Conservation (phyloP, 345 rosid species). For the Dimocarpus longan region DNA sequence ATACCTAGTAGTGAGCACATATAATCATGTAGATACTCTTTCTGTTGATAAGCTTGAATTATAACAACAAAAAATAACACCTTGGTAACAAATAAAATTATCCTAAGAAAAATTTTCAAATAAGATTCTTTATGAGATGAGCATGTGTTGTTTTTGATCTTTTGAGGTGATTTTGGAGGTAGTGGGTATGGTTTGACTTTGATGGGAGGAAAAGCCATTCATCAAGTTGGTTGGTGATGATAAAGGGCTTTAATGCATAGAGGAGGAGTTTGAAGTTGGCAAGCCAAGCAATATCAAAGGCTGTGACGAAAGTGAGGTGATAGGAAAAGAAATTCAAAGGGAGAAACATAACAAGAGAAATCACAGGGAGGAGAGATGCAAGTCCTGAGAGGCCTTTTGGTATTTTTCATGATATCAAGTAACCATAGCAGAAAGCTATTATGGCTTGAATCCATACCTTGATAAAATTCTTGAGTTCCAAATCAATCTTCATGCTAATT, state of each 20-base stretch:
- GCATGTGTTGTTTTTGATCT: too few relatives aligned
- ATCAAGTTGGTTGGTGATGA: slow-evolving; percentile 40
- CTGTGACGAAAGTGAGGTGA: slow-evolving; percentile 36
- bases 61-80: too few relatives aligned
- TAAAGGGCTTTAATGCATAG: slow-evolving; percentile 61
- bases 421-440: slow-evolving; percentile 31
- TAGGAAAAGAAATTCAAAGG: slow-evolving; percentile 41
- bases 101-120: too few relatives aligned
- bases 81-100: too few relatives aligned
- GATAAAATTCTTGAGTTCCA: slow-evolving; percentile 26
- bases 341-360: slow-evolving; percentile 41
- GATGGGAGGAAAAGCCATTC: slow-evolving; percentile 61
- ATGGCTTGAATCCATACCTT: slow-evolving; percentile 30
- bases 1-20: too few relatives aligned
- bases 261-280: slow-evolving; percentile 73
- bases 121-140: too few relatives aligned
- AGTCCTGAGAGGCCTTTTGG: slow-evolving; percentile 36
- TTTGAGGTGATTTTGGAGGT: too few relatives aligned
- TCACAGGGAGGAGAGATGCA: slow-evolving; percentile 39
- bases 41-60: too few relatives aligned
- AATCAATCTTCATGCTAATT: slow-evolving; percentile 2
- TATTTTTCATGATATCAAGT: slow-evolving; percentile 32
- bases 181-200: slow-evolving; percentile 19
- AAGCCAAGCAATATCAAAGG: slow-evolving; percentile 62
- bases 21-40: too few relatives aligned